Base-by-base conservation (phyloP, 148 eudicot species). In the Chenopodium quinoa region DNA sequence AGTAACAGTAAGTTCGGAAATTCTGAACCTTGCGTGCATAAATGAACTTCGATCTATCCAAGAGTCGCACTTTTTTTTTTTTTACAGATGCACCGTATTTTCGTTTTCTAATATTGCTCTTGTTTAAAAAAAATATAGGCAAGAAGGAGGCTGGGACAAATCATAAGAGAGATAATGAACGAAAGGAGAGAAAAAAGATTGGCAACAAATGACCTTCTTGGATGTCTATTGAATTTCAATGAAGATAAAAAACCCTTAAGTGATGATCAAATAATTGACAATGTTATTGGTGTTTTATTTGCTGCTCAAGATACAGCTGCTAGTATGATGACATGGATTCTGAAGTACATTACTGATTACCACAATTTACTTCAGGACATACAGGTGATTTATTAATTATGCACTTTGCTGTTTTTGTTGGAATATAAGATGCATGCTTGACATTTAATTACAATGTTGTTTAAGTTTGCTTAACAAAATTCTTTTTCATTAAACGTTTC, bases 261-360 rank as follows among this genome's bases (percentile, higher is more conserved):
- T 0, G 92, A 91, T 37, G 89, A 90, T 69, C 90, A 95, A 81
- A 90, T 93, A 25, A 82, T 88, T 0, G 98, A 95, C 77, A 95
- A 93, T 79, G 83, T 95, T 48, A 91, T 95, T 40, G 98, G 98
- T 63, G 93, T 95, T 34, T 82, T 95, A 7, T 94, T 94, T 60
- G 98, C 98, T 25, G 97, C 97, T 64, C 98, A 93, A 83, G 98
- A 95, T 73, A 95, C 98, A 29, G 90, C 97, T 29, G 97, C 98
- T 11, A 93, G 98, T 83, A 89, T 81, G 31, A 84, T 95, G 62
- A 93, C 98, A 69, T 95, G 97, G 97, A 88, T 91, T 79, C 84
- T 95, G 65, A 95, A 93, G 74, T 95, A 93, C 88, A 91, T 95
- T 34, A 72, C 83, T 62, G 93, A 92, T 78, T 80, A 93, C 50